A percentile compares a stretch with the other conserved stretches of the same genome.
Conservation (phyloP, 2,329 filamentous ascomycete genomes). For the Fusarium protoensiforme region DNA sequence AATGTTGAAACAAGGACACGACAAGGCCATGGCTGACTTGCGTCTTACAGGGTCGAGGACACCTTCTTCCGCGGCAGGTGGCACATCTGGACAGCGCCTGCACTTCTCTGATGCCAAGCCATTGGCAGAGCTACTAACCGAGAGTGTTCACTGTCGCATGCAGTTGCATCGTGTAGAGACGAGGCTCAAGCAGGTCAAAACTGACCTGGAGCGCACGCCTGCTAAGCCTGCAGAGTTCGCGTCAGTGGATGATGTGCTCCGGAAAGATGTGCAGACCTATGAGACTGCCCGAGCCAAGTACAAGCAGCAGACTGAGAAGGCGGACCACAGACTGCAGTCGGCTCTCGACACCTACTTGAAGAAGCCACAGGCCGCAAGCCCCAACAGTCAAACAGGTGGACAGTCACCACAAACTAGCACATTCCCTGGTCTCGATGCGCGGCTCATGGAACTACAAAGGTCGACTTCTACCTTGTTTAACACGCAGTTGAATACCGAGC, state of each 20-base stretch:
- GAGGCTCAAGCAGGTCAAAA: conserved; percentile 21
- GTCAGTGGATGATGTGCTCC: conserved; percentile 31
- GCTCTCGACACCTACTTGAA: conserved; percentile 4
- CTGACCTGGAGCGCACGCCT: conserved; percentile 25
- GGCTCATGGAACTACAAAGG: conserved; percentile 6
- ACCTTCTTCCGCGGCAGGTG: background rate
- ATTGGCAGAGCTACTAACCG: conserved; percentile 35
- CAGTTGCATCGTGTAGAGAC: conserved; percentile 29
- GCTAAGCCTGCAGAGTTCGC: conserved; percentile 36
- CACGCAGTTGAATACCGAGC: conserved; percentile 17
- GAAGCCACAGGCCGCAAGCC: background rate
- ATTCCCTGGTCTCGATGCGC: background rate
- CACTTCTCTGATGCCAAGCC: conserved; percentile 5
- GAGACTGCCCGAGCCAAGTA: conserved; percentile 12
- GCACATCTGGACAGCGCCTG: background rate
- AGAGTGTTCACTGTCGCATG: conserved; percentile 34
- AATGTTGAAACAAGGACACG: background rate
- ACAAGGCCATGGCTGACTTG: conserved; percentile 2
- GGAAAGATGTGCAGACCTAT: conserved; percentile 19
- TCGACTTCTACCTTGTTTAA: conserved; percentile 6
- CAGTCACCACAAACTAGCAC: background rate
- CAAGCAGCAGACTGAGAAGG: conserved; percentile 5
- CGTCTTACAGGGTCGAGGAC: conserved; percentile 5
- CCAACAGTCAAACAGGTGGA: background rate
- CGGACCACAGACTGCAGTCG: conserved; percentile 19